Conservation (phyloP, 1,139 yeast species). For the Nakaseomyces uthaithaninus region DNA sequence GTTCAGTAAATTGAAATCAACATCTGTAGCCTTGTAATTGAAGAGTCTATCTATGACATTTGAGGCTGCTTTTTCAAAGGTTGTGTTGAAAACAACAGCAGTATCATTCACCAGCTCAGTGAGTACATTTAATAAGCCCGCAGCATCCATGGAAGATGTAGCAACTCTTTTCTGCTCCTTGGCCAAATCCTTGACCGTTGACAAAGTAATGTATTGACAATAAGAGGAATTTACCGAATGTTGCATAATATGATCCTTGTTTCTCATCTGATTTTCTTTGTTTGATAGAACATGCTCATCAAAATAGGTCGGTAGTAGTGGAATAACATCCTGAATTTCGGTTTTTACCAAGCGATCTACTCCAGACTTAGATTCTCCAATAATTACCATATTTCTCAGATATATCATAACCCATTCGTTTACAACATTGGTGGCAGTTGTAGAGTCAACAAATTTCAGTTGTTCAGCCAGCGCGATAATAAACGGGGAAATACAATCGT, state of each 20-base stretch:
- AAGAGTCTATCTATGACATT: conserved; percentile 8
- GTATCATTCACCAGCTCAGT: conserved; percentile 28
- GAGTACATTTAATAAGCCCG: conserved; percentile 39
- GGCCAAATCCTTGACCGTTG: conserved; percentile 20
- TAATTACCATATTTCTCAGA: conserved; percentile 37
- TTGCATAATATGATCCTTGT: conserved; percentile 9
- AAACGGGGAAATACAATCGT: conserved; percentile 52
- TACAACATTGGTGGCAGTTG: conserved; percentile 23
- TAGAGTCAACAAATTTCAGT: conserved; percentile 46
- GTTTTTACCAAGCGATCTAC: conserved; percentile 31
- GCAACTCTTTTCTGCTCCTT: conserved; percentile 9
- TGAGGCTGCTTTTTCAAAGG: conserved; percentile 12
- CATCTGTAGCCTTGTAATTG: background rate
- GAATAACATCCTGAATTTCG: conserved; percentile 19
- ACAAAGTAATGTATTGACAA: conserved; percentile 27
- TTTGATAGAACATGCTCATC: background rate
- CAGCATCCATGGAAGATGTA: conserved; percentile 42
- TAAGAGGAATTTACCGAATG: conserved; percentile 20
- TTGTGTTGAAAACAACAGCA: conserved; percentile 10
- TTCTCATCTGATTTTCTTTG: background rate
- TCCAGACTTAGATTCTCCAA: conserved; percentile 47
- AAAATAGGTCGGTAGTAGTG: background rate
- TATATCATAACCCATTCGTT: conserved; percentile 47
- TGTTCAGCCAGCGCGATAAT: conserved; percentile 66
- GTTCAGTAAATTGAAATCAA: background rate